phyloP scores from a whole-genome alignment of 1,139 yeast genomes.

The Yamadazyma epiphylla region DNA sequence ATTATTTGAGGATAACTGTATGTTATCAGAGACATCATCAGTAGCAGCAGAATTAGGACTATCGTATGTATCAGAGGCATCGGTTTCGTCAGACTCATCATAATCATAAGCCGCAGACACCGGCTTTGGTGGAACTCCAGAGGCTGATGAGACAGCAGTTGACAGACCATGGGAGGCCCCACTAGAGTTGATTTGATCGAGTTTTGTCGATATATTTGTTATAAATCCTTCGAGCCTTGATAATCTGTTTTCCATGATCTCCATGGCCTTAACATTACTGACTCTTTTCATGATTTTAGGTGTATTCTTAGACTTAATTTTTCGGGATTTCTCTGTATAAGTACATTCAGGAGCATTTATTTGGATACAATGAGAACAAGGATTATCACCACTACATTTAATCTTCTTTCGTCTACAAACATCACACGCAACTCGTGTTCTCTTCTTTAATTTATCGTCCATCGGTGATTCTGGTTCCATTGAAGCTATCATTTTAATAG shows the following conservation, averaged over 20 bases:
- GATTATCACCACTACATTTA: constrained; percentile 47
- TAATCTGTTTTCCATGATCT: constrained; percentile 19
- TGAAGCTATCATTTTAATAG: too few species aligned
- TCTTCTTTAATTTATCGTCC: constrained; percentile 8
- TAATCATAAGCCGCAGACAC: constrained; percentile 5
- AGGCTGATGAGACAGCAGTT: too few species aligned
- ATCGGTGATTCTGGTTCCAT: too few species aligned
- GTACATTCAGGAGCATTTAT: constrained; percentile 21
- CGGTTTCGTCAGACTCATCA: constrained; percentile 5
- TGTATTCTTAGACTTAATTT: constrained; percentile 11
- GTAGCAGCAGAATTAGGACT: constrained; percentile 1
- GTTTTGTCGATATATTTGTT: constrained; percentile 15
- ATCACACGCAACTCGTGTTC: constrained; percentile 53
- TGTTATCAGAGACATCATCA: constrained; percentile 5
- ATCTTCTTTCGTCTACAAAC: constrained; percentile 47
- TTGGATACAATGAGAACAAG: constrained; percentile 41
- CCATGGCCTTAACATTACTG: constrained; percentile 11
- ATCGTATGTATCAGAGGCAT: constrained; percentile 5
- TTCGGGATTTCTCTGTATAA: constrained; percentile 22
- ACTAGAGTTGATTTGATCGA: constrained; percentile 6
- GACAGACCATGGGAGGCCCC: not conserved
- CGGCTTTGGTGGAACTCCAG: too few species aligned
- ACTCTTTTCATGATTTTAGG: constrained; percentile 6
- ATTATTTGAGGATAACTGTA: too few species aligned
- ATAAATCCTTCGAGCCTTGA: constrained; percentile 22